These are phyloP conservation scores for Bipolaris victoriae DNA, from an alignment of 2,329 filamentous ascomycete genomes.

Conservation along the genomic window DNA sequence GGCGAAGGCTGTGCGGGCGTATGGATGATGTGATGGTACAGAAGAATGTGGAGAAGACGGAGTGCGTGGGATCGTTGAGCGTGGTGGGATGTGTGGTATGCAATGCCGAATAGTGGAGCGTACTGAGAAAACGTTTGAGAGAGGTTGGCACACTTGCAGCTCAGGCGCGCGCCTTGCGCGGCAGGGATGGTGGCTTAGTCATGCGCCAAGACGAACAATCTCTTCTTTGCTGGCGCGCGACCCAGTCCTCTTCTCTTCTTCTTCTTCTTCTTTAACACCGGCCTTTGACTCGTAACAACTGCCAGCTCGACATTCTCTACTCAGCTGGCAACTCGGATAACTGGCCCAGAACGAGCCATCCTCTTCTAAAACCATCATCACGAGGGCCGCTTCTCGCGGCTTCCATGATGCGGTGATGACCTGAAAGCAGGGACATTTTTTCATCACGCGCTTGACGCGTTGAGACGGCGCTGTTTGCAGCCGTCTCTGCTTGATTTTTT, in stretches of 20 bases:
- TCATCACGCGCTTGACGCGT: constrained; percentile 38
- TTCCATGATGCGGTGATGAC: constrained; percentile 73
- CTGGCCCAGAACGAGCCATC: constrained; percentile 70
- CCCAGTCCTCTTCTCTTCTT: constrained; percentile 14
- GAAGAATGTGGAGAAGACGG: constrained; percentile 7
- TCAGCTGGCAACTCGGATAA: constrained; percentile 73
- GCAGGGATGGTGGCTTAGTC: constrained; percentile 23
- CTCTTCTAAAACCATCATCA: constrained; percentile 84
- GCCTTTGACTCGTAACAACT: constrained; percentile 78
- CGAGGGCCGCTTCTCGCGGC: constrained; percentile 67
- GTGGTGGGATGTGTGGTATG: constrained; percentile 28
- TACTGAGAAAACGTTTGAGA: constrained; percentile 39
- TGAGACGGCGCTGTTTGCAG: constrained; percentile 12
- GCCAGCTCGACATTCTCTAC: constrained; percentile 63
- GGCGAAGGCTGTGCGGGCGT: constrained; percentile 7
- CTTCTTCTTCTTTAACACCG: constrained; percentile 52
- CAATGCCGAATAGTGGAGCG: constrained; percentile 28
- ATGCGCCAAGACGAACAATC: constrained; percentile 20
- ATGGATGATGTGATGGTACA: constrained; percentile 10
- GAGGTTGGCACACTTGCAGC: constrained; percentile 33
- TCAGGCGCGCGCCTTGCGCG: constrained; percentile 31
- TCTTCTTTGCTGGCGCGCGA: constrained; percentile 26
- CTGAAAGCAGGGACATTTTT: constrained; percentile 66
- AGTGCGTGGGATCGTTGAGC: constrained; percentile 11
- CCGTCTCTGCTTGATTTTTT: constrained; percentile 18